Evolutionary conservation across 805 yeast genomes (phyloP).

Genomic region (Wickerhamomyces ciferrii): DNA sequence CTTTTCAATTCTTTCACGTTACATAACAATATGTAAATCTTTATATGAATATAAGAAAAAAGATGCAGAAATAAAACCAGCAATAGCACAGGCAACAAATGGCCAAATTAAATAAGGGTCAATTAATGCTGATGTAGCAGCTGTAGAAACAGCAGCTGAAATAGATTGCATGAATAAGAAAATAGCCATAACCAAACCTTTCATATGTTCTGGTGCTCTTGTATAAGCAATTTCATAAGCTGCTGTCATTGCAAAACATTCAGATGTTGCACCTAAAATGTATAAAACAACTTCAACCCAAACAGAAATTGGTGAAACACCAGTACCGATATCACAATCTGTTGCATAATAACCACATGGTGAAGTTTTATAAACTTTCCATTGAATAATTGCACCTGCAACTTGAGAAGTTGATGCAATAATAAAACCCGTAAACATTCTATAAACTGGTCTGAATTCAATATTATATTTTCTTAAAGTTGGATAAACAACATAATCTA

Average conservation of each 20-base stretch:
- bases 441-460: slow-evolving; percentile 61
- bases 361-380: slow-evolving; percentile 57
- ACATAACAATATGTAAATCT: slow-evolving; percentile 1
- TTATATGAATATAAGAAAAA: slow-evolving; percentile 34
- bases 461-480: slow-evolving; percentile 37
- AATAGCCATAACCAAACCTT: slow-evolving; percentile 33
- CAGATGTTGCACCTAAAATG: slow-evolving; percentile 63
- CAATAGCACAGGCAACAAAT: slow-evolving; percentile 53
- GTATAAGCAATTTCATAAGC: no score
- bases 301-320: slow-evolving; percentile 40
- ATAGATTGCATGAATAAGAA: slow-evolving; percentile 66
- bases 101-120: slow-evolving; percentile 67
- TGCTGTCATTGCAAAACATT: slow-evolving; percentile 70
- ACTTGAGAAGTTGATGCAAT: slow-evolving; percentile 35
- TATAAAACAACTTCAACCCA: slow-evolving; percentile 63
- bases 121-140: slow-evolving; percentile 56
- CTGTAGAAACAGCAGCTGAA: slow-evolving; percentile 70
- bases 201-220: slow-evolving; percentile 58
- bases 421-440: slow-evolving; percentile 63
- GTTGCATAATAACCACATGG: slow-evolving; percentile 63
- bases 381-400: slow-evolving; percentile 53
- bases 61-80: slow-evolving; percentile 52
- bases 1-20: not conserved
- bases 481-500: slow-evolving; percentile 52
- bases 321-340: slow-evolving; percentile 30